Percentiles rank a stretch among this genome's conserved stretches.
Evolutionary conservation across 805 yeast genomes (phyloP).

Genomic region (Candida methanosorbosa): DNA sequence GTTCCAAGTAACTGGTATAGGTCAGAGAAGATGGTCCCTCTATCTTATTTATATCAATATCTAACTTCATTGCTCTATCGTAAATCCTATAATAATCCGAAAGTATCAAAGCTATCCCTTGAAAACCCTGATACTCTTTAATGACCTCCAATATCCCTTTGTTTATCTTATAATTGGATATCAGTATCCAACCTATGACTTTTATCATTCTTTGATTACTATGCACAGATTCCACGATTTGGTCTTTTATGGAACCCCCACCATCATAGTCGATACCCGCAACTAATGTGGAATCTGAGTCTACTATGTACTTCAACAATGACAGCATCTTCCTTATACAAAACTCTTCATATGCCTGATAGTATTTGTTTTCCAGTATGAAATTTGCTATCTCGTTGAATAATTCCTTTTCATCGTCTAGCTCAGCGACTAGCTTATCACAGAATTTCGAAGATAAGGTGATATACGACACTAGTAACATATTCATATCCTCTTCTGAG

Average conservation of each 20-base stretch:
- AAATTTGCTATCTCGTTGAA: conserved; percentile 21
- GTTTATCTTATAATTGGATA: conserved; percentile 13
- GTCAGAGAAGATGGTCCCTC: conserved; percentile 14
- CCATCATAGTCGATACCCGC: conserved; percentile 5
- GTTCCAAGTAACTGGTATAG: conserved; percentile 32
- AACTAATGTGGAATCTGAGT: conserved; percentile 15
- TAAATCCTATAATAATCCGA: conserved; percentile 16
- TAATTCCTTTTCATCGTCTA: conserved; percentile 11
- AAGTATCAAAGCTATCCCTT: conserved; percentile 25
- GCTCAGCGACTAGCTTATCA: conserved; percentile 8
- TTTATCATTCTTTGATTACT: conserved; percentile 21
- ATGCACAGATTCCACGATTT: conserved; percentile 13
- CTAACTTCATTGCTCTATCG: neutral
- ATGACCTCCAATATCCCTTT: conserved; percentile 32
- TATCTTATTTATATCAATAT: conserved; percentile 1
- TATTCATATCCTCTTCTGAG: conserved; percentile 23
- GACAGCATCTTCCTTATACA: conserved; percentile 43
- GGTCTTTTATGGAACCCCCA: conserved; percentile 5
- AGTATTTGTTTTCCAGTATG: conserved; percentile 18
- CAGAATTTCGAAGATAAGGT: conserved; percentile 22
- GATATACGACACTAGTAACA: conserved; percentile 24
- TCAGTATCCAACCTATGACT: conserved; percentile 24
- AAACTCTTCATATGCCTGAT: conserved; percentile 30
- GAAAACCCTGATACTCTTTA: conserved; percentile 45
- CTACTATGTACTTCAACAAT: conserved; percentile 25